Base-by-base conservation (phyloP, 176 grass and related monocot species). In the Hsuehochloa calcarea region DNA sequence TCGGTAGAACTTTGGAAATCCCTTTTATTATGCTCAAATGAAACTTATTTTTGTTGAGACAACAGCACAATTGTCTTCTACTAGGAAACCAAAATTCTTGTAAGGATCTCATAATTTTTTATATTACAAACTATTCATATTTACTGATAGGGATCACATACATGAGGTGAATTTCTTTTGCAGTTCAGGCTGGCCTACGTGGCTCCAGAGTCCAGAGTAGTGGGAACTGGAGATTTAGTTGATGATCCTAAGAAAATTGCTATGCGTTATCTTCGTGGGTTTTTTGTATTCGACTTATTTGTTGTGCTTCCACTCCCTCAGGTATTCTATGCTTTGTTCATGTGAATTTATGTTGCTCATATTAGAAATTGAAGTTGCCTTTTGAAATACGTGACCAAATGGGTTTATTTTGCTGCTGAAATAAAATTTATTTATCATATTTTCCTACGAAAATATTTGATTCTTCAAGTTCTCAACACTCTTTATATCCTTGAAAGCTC, bases 151-250 rank as follows among this genome's bases (percentile, higher is more conserved):
- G 10, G 26, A 54, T 17, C 45, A 68, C 62, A 67, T 67, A 51
- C 46, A 15, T 78, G 65, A 31, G 34, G 59, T 27, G 12, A 52
- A 56, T 37, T 31, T 70, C 12, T 63, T 59, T 85, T 87, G 68
- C 90, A 97, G 92, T 97, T 95, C 83, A 91, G 92, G 45, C 29
- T 95, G 58, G 91, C 95, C 52, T 97, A 97, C 67, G 87, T 97
- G 82, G 95, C 89, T 55, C 92, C 92, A 0, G 92, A 97, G 61
- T 93, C 95, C 45, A 92, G 92, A 74, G 92, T 95, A 55, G 85
- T 90, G 27, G 95, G 95, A 29, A 72, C 92, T 56, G 91, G 95
- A 83, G 95, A 97, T 75, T 80, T 97, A 71, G 91, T 97, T 73
- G 87, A 88, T 5, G 84, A 93, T 5, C 95, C 91, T 37, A 91